Conservation (phyloP, 2,329 filamentous ascomycete species). For the Metarhizium album region DNA sequence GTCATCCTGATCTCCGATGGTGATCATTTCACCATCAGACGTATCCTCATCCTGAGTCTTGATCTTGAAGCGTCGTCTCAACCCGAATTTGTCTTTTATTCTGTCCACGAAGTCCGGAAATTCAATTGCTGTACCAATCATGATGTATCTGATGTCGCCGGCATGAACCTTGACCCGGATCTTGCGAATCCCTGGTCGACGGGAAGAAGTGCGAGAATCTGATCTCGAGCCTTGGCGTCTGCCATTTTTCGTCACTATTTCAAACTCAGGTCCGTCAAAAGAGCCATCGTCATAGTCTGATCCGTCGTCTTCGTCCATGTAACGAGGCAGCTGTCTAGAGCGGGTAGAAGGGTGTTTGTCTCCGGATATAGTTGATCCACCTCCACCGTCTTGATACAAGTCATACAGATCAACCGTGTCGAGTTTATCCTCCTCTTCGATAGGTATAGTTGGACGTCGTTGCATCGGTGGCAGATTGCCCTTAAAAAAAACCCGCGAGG, state of each 20-base stretch:
- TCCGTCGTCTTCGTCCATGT: constrained; percentile 73
- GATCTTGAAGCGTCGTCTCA: constrained; percentile 72
- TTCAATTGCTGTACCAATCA: constrained; percentile 62
- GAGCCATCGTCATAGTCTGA: constrained; percentile 60
- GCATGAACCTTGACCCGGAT: constrained; percentile 88
- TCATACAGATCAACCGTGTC: constrained; percentile 64
- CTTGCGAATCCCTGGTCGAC: constrained; percentile 58
- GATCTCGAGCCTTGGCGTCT: constrained; percentile 35
- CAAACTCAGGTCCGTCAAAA: constrained; percentile 68
- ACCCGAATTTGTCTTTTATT: constrained; percentile 77
- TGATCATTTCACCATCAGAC: constrained; percentile 81
- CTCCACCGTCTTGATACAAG: constrained; percentile 35
- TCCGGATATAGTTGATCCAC: constrained; percentile 27
- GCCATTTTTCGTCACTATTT: constrained; percentile 56
- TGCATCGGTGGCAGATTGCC: constrained; percentile 22
- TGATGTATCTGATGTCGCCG: constrained; percentile 86
- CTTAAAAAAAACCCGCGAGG: constrained; percentile 34
- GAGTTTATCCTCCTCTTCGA: constrained; percentile 45
- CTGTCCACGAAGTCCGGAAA: constrained; percentile 69
- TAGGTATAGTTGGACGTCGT: constrained; percentile 18
- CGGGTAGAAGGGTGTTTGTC: constrained; percentile 18
- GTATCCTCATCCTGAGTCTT: constrained; percentile 75
- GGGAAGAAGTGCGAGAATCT: constrained; percentile 42
- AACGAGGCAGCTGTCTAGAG: constrained; percentile 40
- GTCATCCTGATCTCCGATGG: constrained; percentile 93